Conservation (phyloP, 768 basidiomycete species). For the Boletus vermiculosoides region DNA sequence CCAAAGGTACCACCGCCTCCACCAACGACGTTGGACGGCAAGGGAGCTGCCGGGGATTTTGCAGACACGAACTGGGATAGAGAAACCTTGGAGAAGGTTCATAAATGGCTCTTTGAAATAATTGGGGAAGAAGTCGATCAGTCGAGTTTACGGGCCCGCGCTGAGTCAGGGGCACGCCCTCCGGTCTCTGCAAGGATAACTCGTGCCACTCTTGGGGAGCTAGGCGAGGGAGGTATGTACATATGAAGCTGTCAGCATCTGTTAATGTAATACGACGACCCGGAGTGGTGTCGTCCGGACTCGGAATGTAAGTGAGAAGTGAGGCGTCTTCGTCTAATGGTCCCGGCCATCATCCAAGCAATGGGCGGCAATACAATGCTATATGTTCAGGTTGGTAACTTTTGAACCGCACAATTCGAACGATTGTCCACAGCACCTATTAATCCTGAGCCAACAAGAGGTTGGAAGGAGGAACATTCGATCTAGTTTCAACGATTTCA, state of each 20-base stretch:
- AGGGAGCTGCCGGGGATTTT: constrained; percentile 22
- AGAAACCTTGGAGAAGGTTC: constrained; percentile 33
- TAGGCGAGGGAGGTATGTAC: constrained; percentile 54
- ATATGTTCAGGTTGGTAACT: background rate
- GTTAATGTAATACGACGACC: background rate
- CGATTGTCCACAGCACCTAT: background rate
- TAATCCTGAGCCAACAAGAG: background rate
- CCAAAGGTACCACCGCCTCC: constrained; percentile 41
- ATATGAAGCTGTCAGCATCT: constrained; percentile 32
- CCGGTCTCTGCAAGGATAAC: constrained; percentile 2
- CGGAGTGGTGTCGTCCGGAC: no score
- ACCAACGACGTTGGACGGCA: constrained; percentile 39
- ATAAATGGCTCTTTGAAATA: constrained; percentile 37
- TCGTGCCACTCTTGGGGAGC: constrained; percentile 21
- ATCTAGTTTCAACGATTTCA: background rate
- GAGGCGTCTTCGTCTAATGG: background rate
- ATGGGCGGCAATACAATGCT: background rate
- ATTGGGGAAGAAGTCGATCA: constrained; percentile 26
- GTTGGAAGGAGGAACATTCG: background rate
- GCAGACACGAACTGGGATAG: constrained; percentile 39
- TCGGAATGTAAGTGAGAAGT: background rate
- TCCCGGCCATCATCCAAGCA: background rate
- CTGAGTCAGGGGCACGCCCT: constrained; percentile 14
- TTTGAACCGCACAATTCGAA: background rate
- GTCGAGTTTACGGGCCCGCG: constrained; percentile 5